These are phyloP conservation scores for Pseudogymnoascus sp. DNA, from an alignment of 2,329 filamentous ascomycete species.

Conservation along the genomic window DNA sequence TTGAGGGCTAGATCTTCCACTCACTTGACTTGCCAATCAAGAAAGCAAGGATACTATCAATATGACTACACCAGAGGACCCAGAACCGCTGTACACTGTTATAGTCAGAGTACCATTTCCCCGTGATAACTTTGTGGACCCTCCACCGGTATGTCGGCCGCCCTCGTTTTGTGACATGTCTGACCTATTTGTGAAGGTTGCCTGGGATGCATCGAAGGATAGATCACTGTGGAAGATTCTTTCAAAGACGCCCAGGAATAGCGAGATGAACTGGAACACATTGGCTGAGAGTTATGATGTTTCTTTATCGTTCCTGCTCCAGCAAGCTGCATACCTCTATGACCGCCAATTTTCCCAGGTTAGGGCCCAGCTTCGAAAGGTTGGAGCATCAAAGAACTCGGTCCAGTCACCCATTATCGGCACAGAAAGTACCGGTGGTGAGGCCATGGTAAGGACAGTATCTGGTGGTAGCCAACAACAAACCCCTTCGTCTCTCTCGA, in stretches of 20 bases:
- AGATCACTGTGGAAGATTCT: slow-evolving; percentile 84
- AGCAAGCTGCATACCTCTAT: slow-evolving; percentile 90
- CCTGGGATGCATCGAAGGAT: slow-evolving; percentile 85
- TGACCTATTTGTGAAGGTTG: slow-evolving; percentile 48
- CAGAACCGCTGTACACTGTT: slow-evolving; percentile 48
- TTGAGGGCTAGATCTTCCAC: slow-evolving; percentile 2
- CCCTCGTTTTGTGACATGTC: not conserved
- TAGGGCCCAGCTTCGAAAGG: slow-evolving; percentile 78
- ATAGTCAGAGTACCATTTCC: slow-evolving; percentile 86
- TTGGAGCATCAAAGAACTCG: slow-evolving; percentile 47
- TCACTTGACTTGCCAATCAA: slow-evolving; percentile 16
- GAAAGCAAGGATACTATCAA: slow-evolving; percentile 23
- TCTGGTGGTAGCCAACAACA: slow-evolving; percentile 35
- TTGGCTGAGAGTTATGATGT: slow-evolving; percentile 57
- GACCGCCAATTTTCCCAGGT: slow-evolving; percentile 87
- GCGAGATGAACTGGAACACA: slow-evolving; percentile 71
- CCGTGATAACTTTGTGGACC: slow-evolving; percentile 81
- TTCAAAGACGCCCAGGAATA: slow-evolving; percentile 68
- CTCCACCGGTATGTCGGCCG: slow-evolving; percentile 59
- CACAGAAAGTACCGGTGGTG: slow-evolving; percentile 33
- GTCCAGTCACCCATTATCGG: slow-evolving; percentile 51
- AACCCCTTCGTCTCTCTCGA: slow-evolving; percentile 24
- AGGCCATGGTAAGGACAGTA: slow-evolving; percentile 43
- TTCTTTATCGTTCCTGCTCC: slow-evolving; percentile 77
- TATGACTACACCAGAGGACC: not conserved